Conservation (phyloP, 495 filamentous ascomycete genomes). For the Podospora pseudopauciseta region DNA sequence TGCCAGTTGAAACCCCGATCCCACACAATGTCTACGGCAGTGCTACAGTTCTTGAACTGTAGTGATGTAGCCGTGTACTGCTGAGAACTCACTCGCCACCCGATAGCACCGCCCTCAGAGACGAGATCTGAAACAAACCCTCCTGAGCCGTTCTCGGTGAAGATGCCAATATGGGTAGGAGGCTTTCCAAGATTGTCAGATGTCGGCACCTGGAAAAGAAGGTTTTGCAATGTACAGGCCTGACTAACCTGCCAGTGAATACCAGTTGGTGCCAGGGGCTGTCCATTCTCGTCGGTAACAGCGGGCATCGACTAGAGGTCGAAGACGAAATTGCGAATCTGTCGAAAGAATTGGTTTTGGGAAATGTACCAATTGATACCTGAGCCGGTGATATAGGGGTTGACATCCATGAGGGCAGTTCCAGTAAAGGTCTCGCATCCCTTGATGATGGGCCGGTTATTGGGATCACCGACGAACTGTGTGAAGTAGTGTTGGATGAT, state of each 20-base stretch:
- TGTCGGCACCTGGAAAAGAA: conserved; percentile 30
- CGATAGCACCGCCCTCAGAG: conserved; percentile 74
- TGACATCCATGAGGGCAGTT: conserved; percentile 32
- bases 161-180: conserved; percentile 58
- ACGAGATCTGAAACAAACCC: conserved; percentile 75
- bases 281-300: conserved; percentile 40
- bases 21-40: conserved; percentile 80
- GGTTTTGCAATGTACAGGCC: conserved; percentile 79
- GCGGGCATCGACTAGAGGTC: conserved; percentile 63
- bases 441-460: conserved; percentile 59
- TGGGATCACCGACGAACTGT: conserved; percentile 68
- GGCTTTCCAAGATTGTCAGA: neutral
- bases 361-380: conserved; percentile 58
- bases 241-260: conserved; percentile 96
- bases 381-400: conserved; percentile 47
- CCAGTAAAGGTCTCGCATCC: conserved; percentile 70
- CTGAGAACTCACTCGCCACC: conserved; percentile 69
- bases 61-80: conserved; percentile 38
- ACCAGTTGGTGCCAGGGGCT: conserved; percentile 43
- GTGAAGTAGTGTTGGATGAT: conserved; percentile 68
- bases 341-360: conserved; percentile 94
- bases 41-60: conserved; percentile 73
- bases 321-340: conserved; percentile 84
- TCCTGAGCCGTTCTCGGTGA: conserved; percentile 87
- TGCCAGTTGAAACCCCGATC: conserved; percentile 56